Conservation (phyloP, 805 yeast genomes). For the Candida namnaoensis region DNA sequence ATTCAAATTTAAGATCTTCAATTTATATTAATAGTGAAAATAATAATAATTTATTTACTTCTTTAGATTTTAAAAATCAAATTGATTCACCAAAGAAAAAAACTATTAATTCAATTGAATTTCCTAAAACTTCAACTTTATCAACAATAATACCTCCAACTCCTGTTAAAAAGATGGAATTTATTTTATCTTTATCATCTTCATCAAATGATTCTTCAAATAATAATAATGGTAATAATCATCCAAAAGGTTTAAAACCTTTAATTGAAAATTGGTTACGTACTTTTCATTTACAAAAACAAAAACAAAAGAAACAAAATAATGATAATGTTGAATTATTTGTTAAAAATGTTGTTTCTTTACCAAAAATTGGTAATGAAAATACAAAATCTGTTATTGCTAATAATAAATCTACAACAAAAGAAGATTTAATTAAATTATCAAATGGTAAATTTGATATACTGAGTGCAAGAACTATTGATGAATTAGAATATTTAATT, state of each 20-base stretch:
- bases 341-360: conserved; percentile 17
- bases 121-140: conserved; percentile 36
- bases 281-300: conserved; percentile 9
- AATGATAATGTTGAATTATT: conserved; percentile 13
- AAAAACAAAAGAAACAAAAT: conserved; percentile 3
- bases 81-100: conserved; percentile 10
- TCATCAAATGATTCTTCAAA: conserved; percentile 12
- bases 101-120: conserved; percentile 22
- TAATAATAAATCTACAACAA: not conserved
- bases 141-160: conserved; percentile 51
- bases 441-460: conserved; percentile 43
- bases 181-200: conserved; percentile 22
- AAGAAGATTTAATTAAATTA: conserved; percentile 25
- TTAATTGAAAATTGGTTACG: conserved; percentile 14
- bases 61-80: conserved; percentile 4
- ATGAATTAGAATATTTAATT: conserved; percentile 52
- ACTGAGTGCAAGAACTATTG: conserved; percentile 61
- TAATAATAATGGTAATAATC: too few species aligned
- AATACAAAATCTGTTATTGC: not conserved
- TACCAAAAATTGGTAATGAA: conserved; percentile 9
- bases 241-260: conserved; percentile 13
- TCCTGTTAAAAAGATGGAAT: conserved; percentile 55
- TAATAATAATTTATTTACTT: conserved; percentile 7
- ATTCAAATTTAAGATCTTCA: not conserved
- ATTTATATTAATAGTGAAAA: not conserved